Conservation (phyloP, 768 basidiomycete genomes). For the Naematelia aurantialba region DNA sequence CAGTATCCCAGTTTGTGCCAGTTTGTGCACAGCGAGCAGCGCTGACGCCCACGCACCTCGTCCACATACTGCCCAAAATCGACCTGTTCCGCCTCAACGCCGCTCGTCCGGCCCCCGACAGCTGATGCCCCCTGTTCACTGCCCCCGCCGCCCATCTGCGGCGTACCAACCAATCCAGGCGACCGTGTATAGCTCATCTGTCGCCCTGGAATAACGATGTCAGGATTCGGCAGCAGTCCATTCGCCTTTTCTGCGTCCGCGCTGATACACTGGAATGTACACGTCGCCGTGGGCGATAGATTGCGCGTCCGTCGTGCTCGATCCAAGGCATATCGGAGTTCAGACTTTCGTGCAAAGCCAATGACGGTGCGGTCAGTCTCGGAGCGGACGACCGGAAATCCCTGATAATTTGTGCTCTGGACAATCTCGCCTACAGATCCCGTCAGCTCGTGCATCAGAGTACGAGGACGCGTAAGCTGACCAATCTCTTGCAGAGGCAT, state of each 20-base stretch:
- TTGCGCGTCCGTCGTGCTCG: slow-evolving; percentile 65
- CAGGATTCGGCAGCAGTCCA: slow-evolving; percentile 21
- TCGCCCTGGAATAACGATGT: slow-evolving; percentile 33
- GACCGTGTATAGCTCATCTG: slow-evolving; percentile 6
- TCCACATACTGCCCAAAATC: slow-evolving; percentile 82
- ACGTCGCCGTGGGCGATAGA: slow-evolving; percentile 63
- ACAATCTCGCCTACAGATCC: slow-evolving; percentile 63
- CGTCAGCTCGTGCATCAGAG: background rate
- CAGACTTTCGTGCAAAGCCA: slow-evolving; percentile 84
- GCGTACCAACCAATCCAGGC: background rate
- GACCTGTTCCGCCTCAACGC: slow-evolving; percentile 45
- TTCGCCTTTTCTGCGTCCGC: slow-evolving; percentile 11
- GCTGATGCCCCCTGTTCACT: slow-evolving; percentile 1
- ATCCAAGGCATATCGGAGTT: slow-evolving; percentile 80
- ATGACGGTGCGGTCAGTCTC: slow-evolving; percentile 61
- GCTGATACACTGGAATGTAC: slow-evolving; percentile 62
- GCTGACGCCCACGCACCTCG: slow-evolving; percentile 60
- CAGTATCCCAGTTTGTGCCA: slow-evolving; percentile 1
- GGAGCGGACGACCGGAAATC: slow-evolving; percentile 78
- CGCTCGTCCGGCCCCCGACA: slow-evolving; percentile 18
- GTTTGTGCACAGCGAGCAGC: no score
- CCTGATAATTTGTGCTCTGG: slow-evolving; percentile 71
- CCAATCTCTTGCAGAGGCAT: slow-evolving; percentile 75
- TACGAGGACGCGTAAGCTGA: slow-evolving; percentile 53
- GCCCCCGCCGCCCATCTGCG: slow-evolving; percentile 3